phyloP scores from a whole-genome alignment of 208 protist genomes.

The Ichthyophonus hoferi region DNA sequence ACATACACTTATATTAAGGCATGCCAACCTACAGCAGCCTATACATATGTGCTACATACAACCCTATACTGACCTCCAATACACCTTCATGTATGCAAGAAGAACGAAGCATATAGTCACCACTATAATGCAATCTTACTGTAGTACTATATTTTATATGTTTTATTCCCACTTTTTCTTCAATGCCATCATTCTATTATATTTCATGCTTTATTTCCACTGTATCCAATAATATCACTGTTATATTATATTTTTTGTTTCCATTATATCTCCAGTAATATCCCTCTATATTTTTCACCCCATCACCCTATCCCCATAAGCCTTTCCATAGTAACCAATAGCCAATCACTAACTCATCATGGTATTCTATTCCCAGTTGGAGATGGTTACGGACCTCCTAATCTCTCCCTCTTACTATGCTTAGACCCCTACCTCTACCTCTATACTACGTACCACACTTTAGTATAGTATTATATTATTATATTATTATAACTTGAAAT shows the following conservation, averaged over 20 bases:
- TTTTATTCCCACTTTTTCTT: too few relatives aligned
- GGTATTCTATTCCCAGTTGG: neutral
- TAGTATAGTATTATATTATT: neutral
- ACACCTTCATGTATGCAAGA: too few relatives aligned
- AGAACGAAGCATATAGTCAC: too few relatives aligned
- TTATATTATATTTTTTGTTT: neutral
- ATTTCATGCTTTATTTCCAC: too few relatives aligned
- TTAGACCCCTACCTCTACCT: neutral
- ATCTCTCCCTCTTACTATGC: slow-evolving; percentile 45
- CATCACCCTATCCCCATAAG: neutral
- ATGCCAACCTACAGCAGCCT: too few relatives aligned
- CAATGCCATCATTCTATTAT: too few relatives aligned
- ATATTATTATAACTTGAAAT: neutral
- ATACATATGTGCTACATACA: too few relatives aligned
- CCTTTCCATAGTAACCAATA: neutral
- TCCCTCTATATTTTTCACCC: neutral
- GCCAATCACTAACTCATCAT: neutral
- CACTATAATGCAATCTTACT: too few relatives aligned
- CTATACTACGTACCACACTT: neutral
- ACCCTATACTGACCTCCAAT: too few relatives aligned
- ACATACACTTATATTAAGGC: too few relatives aligned
- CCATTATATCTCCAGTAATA: neutral
- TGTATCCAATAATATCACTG: too few relatives aligned
- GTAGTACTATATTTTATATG: too few relatives aligned
- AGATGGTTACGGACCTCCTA: slow-evolving; percentile 27